Evolutionary conservation across 805 yeast species (phyloP).

Genomic region (Teunomyces aglyptinius): DNA sequence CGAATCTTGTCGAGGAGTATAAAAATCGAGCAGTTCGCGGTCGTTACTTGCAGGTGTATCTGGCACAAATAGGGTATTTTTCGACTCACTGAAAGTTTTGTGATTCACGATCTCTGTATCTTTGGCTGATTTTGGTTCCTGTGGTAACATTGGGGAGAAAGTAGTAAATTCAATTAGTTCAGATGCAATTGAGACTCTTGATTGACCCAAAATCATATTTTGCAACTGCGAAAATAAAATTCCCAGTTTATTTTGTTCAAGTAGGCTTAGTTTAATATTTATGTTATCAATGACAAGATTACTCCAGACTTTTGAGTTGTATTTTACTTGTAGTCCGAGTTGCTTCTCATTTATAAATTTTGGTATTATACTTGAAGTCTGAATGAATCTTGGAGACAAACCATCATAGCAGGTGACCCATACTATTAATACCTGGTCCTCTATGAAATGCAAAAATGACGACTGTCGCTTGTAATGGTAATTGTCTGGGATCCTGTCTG

Average conservation of each 20-base stretch:
- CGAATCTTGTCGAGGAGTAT: background rate
- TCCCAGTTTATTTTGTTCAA: background rate
- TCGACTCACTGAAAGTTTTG: background rate
- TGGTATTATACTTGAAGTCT: background rate
- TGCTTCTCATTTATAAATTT: background rate
- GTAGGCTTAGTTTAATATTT: background rate
- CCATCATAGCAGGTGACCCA: background rate
- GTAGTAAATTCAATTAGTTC: background rate
- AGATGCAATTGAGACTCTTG: background rate
- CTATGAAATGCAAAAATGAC: conserved; percentile 1
- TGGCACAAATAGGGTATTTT: background rate
- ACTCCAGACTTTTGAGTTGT: background rate
- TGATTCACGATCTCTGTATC: background rate
- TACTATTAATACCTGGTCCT: conserved; percentile 1
- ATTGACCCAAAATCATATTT: background rate
- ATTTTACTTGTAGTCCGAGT: background rate
- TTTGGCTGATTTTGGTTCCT: background rate
- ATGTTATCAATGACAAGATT: background rate
- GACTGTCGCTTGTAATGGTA: background rate
- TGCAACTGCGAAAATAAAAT: background rate
- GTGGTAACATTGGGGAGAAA: background rate
- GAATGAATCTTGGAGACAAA: background rate
- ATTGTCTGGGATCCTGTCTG: background rate
- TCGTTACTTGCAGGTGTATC: background rate
- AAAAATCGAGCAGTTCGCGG: background rate